Evolutionary conservation across 495 filamentous ascomycete species (phyloP).

Genomic region (Penicillium coprophilum): DNA sequence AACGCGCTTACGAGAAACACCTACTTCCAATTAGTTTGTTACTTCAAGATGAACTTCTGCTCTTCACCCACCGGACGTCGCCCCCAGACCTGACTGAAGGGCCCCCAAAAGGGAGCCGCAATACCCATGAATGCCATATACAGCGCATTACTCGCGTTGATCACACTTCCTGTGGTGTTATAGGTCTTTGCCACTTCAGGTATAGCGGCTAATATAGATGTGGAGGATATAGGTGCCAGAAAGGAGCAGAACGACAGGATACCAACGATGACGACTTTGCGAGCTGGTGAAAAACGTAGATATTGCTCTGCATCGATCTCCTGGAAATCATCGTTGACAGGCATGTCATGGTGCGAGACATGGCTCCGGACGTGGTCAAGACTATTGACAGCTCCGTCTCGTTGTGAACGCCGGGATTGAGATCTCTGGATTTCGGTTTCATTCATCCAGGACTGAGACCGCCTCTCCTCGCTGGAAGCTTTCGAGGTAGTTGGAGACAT

Average conservation of each 20-base stretch:
- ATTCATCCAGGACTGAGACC: constrained; percentile 8
- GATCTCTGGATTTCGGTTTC: constrained; percentile 15
- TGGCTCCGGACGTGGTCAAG: constrained; percentile 29
- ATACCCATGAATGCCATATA: constrained; percentile 72
- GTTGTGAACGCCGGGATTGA: constrained; percentile 14
- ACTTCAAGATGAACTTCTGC: neutral
- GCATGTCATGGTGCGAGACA: constrained; percentile 38
- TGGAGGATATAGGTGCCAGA: constrained; percentile 66
- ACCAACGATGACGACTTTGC: constrained; percentile 61
- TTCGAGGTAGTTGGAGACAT: constrained; percentile 22
- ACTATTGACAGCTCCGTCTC: constrained; percentile 9
- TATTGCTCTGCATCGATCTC: constrained; percentile 50
- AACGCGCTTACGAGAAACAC: constrained; percentile 55
- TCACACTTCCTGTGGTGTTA: constrained; percentile 59
- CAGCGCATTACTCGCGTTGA: constrained; percentile 68
- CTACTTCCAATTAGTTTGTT: constrained; percentile 33
- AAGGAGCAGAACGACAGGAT: constrained; percentile 67
- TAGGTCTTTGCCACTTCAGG: constrained; percentile 66
- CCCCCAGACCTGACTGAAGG: constrained; percentile 66
- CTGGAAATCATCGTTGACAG: constrained; percentile 26
- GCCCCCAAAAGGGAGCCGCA: constrained; percentile 65
- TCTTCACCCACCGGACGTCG: constrained; percentile 52
- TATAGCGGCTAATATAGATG: constrained; percentile 65
- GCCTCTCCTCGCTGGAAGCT: constrained; percentile 21
- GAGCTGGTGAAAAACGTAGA: constrained; percentile 50